phyloP scores from a whole-genome alignment of 495 filamentous ascomycete species.

The Amniculicola lignicola region DNA sequence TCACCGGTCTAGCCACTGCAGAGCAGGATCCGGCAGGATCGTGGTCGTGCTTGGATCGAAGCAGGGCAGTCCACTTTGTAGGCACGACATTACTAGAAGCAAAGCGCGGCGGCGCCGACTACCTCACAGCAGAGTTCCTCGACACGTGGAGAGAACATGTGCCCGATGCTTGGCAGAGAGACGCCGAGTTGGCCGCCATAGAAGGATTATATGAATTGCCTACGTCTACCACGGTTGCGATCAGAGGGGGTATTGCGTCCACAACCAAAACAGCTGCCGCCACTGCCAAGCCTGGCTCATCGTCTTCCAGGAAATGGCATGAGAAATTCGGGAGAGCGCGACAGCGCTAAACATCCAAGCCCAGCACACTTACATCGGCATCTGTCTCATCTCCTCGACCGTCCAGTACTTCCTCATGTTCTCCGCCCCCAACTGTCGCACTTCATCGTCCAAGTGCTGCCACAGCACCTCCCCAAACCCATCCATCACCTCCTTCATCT shows the following conservation, averaged over 20 bases:
- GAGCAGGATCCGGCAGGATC: slow-evolving; percentile 4
- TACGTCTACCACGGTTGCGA: slow-evolving; percentile 21
- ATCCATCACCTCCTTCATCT: slow-evolving; percentile 69
- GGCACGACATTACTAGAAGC: slow-evolving; percentile 54
- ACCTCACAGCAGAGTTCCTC: slow-evolving; percentile 47
- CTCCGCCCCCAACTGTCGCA: slow-evolving; percentile 53
- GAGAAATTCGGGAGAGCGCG: slow-evolving; percentile 59
- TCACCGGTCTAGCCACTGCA: slow-evolving; percentile 7
- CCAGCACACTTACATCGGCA: slow-evolving; percentile 48
- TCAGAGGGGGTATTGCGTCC: background rate
- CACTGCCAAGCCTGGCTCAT: slow-evolving; percentile 36
- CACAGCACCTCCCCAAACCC: slow-evolving; percentile 49
- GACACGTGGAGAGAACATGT: slow-evolving; percentile 56
- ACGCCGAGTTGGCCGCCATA: slow-evolving; percentile 50
- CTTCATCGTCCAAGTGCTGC: slow-evolving; percentile 46
- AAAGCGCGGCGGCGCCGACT: slow-evolving; percentile 32
- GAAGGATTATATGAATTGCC: slow-evolving; percentile 34
- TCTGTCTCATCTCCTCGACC: slow-evolving; percentile 65
- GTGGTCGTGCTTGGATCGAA: slow-evolving; percentile 50
- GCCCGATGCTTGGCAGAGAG: slow-evolving; percentile 56
- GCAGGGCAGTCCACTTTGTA: slow-evolving; percentile 48
- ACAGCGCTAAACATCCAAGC: background rate
- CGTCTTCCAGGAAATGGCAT: slow-evolving; percentile 76
- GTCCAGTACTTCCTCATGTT: slow-evolving; percentile 88
- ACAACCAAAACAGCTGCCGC: slow-evolving; percentile 17